These are phyloP conservation scores for Vigna reflexopilosa DNA, from an alignment of 306 rosid genomes.

Conservation along the genomic window DNA sequence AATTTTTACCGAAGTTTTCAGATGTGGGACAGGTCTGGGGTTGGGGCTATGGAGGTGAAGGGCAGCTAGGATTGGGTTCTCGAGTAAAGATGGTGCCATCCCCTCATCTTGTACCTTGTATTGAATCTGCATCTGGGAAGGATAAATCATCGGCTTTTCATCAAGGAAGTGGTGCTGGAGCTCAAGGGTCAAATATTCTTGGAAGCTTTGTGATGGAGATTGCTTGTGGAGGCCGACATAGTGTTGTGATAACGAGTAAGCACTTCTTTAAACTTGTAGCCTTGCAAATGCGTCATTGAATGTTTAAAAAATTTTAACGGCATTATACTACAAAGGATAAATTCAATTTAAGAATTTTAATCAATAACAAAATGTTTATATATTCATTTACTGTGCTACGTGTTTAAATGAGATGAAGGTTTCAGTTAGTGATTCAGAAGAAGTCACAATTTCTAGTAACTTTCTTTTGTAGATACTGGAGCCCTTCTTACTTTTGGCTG, in stretches of 20 bases:
- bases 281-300: slow-evolving; percentile 13
- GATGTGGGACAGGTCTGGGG: slow-evolving; percentile 99
- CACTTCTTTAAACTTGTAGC: slow-evolving; percentile 10
- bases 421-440: background rate
- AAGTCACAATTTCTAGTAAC: background rate
- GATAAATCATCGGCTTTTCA: slow-evolving; percentile 56
- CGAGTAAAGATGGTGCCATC: slow-evolving; percentile 86
- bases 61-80: slow-evolving; percentile 96
- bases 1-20: slow-evolving; percentile 88
- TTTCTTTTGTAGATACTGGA: slow-evolving; percentile 71
- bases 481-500: slow-evolving; percentile 84
- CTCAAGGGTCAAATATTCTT: slow-evolving; percentile 60
- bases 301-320: background rate
- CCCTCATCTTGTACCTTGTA: slow-evolving; percentile 81
- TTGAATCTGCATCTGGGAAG: slow-evolving; percentile 66
- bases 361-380: background rate
- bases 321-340: background rate
- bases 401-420: background rate
- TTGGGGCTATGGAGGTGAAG: slow-evolving; percentile 99
- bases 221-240: slow-evolving; percentile 97
- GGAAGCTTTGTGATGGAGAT: slow-evolving; percentile 78
- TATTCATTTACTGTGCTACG: background rate
- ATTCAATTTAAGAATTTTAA: slow-evolving; percentile 27
- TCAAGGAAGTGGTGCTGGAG: slow-evolving; percentile 51
- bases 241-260: slow-evolving; percentile 83